Conservation (phyloP, 148 eudicot species). For the Agrostemma githago region DNA sequence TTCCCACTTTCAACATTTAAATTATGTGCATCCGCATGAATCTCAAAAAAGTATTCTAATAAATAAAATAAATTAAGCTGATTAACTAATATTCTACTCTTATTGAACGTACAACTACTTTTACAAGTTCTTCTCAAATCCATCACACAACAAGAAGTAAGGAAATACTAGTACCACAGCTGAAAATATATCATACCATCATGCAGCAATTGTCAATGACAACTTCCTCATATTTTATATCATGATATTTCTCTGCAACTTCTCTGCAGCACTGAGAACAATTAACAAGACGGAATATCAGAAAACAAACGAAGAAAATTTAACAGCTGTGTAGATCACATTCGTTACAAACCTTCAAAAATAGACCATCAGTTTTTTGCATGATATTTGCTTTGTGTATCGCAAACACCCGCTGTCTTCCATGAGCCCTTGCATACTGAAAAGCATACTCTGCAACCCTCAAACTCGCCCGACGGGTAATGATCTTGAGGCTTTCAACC, state of each 20-base stretch:
- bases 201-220: conserved; percentile 94
- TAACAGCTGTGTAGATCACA: conserved; percentile 7
- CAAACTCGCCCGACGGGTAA: conserved; percentile 94
- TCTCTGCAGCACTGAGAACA: conserved; percentile 89
- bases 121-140: no score
- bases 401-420: conserved; percentile 91
- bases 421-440: conserved; percentile 83
- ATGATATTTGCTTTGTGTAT: conserved; percentile 97
- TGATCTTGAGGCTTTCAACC: conserved; percentile 93
- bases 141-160: no score
- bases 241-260: conserved; percentile 97
- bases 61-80: no score
- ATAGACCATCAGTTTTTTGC: conserved; percentile 99
- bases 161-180: not conserved
- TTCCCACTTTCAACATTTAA: no score
- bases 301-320: not conserved
- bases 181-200: conserved; percentile 60
- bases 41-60: no score
- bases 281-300: not conserved
- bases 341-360: conserved; percentile 56
- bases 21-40: no score
- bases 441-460: conserved; percentile 98
- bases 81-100: no score
- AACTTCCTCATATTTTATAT: conserved; percentile 87
- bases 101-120: no score